phyloP scores from a whole-genome alignment of 108 stramenopile species.

The Poteriospumella lacustris region DNA sequence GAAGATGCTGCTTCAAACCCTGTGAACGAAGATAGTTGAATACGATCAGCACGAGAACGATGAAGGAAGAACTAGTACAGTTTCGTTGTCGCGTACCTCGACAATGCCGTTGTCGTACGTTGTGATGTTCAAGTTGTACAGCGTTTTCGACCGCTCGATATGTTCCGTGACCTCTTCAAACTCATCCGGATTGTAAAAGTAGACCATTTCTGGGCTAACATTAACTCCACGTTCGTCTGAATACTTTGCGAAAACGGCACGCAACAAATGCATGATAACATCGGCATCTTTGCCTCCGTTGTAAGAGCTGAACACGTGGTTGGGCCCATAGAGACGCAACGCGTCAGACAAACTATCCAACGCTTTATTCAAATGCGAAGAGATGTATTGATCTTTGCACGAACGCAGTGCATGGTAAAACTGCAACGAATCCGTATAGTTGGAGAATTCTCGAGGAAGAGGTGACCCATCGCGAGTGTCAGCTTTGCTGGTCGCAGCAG shows the following conservation, averaged over 20 bases:
- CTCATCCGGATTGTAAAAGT: constrained; percentile 44
- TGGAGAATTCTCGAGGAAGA: neutral
- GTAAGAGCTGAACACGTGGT: constrained; percentile 57
- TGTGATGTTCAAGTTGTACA: constrained; percentile 36
- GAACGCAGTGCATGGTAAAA: neutral
- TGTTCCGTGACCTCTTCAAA: constrained; percentile 48
- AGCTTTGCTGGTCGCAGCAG: no score
- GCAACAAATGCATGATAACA: constrained; percentile 82
- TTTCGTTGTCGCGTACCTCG: constrained; percentile 76
- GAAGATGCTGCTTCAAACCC: neutral
- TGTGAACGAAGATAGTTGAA: constrained; percentile 35
- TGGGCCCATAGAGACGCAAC: constrained; percentile 44
- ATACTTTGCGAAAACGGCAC: constrained; percentile 77
- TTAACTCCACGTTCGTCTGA: constrained; percentile 24
- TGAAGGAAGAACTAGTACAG: constrained; percentile 22
- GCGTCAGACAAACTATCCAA: constrained; percentile 34
- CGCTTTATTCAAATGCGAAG: neutral
- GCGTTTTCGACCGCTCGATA: no score
- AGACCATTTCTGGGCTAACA: constrained; percentile 38
- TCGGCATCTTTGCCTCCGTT: constrained; percentile 99
- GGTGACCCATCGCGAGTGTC: no score
- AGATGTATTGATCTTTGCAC: constrained; percentile 24
- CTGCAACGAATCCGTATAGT: neutral
- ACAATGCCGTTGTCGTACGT: constrained; percentile 70
- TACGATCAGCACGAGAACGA: neutral